A percentile compares a stretch with the other conserved stretches of the same genome.
Evolutionary conservation across 352 stramenopile genomes (phyloP).

Genomic region (Phytophthora ohioensis): DNA sequence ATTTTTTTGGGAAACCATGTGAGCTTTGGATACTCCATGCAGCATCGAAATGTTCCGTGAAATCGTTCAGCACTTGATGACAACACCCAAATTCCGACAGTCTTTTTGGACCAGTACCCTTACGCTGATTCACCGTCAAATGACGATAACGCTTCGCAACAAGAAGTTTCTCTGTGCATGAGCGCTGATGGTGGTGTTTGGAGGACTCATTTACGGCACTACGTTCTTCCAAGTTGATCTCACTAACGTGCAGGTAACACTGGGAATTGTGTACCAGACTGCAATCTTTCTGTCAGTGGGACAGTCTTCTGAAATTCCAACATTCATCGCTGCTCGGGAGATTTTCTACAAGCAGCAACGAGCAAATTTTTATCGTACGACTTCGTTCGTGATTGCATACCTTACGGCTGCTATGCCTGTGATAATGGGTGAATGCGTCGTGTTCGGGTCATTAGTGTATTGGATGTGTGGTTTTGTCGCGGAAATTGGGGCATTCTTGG

Average conservation of each 20-base stretch:
- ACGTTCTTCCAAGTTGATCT: conserved; percentile 7
- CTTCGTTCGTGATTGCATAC: conserved; percentile 11
- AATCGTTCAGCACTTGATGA: conserved; percentile 5
- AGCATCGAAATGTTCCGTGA: conserved; percentile 2
- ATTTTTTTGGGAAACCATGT: conserved; percentile 5
- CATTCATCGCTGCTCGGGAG: conserved; percentile 8
- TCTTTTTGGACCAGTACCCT: not conserved
- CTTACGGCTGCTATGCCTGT: not conserved
- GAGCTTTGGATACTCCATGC: not conserved
- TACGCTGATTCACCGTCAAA: not conserved
- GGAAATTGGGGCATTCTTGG: not conserved
- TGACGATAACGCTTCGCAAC: conserved; percentile 6
- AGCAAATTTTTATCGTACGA: conserved; percentile 7
- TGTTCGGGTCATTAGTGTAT: conserved; percentile 7
- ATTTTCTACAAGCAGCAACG: conserved; percentile 10
- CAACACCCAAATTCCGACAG: conserved; percentile 4
- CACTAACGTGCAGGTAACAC: conserved; percentile 9
- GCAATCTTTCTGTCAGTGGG: conserved; percentile 11
- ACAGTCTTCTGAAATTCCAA: conserved; percentile 3
- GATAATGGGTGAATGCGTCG: not conserved
- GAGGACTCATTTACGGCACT: conserved; percentile 10
- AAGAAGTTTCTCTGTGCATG: conserved; percentile 3
- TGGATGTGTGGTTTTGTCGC: conserved; percentile 18
- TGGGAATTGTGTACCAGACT: conserved; percentile 18
- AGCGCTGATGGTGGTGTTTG: conserved; percentile 3